Base-by-base conservation (phyloP, 192 early-diverging fungal genomes). In the Lobosporangium transversale region DNA sequence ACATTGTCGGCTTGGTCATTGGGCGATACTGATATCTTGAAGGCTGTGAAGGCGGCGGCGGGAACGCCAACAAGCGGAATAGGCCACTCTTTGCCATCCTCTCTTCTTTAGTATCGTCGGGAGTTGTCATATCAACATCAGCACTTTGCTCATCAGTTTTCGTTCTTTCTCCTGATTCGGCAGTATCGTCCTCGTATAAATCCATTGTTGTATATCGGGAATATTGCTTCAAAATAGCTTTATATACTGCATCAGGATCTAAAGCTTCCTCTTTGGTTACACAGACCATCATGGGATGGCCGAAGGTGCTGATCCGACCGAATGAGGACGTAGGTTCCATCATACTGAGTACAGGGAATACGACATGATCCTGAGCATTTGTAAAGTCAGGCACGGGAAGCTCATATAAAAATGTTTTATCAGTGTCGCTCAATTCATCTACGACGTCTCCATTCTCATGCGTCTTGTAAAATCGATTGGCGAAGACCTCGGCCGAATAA, bases 401-500 rank as follows among this genome's bases (percentile, higher is more conserved):
- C 18, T 74, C 71, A n/a, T 68, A 75, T 15, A 68, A 29, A 55
- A 58, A 56, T 40, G 60, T 76, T 20, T 69, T 65, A 55, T 66
- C 58, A 7, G n/a, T 53, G 2, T 73, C 69, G 26, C 53, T 55
- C 14, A 65, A 20, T 26, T 79, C 78, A 17, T 73, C 59, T 5
- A 80, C 74, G 2, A 68, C 66, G 30, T 92, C 90, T 23, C 60
- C 71, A 32, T 84, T 82, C 7, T 83, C 55, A 42, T 85, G 84
- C 0, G 89, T 51, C 60, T 85, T 87, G 66, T 86, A 89, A 18
- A 91, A 66, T 27, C 85, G 86, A 57, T 79, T 20, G 14, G 66
- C 52, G 29, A 78, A 90, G 0, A 89, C 47, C 55, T 93, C 89
- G 3, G 78, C 78, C 1, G 84, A 76, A 21, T 86, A 80, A 2